Percentiles rank a stretch among this genome's conserved stretches.
Conservation (phyloP, 257 asterid genomes). For the Lantana camara region DNA sequence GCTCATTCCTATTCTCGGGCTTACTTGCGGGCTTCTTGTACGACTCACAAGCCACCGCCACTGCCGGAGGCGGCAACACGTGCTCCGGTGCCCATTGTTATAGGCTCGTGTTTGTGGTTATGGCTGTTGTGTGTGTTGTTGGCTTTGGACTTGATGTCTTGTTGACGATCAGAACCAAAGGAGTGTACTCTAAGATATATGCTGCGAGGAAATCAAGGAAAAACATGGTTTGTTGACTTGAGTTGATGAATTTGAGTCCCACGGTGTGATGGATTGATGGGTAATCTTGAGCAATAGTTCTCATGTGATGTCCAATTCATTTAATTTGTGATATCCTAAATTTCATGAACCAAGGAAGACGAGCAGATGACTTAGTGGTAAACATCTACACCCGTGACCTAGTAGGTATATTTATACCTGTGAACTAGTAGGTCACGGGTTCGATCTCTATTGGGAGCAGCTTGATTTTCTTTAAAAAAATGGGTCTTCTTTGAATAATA, state of each 20-base stretch:
- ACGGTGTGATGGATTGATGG: background rate
- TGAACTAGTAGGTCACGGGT: too few relatives aligned
- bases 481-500: too few relatives aligned
- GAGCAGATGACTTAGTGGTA: too few relatives aligned
- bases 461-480: too few relatives aligned
- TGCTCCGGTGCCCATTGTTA: slow-evolving; percentile 1
- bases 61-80: background rate
- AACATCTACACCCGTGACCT: too few relatives aligned
- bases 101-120: slow-evolving; percentile 4
- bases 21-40: background rate
- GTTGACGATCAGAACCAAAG: background rate
- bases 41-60: background rate
- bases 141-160: background rate
- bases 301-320: too few relatives aligned
- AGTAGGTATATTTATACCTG: too few relatives aligned
- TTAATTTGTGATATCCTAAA: too few relatives aligned
- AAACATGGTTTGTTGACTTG: background rate
- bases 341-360: too few relatives aligned
- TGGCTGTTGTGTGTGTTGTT: background rate
- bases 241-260: background rate
- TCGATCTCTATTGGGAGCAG: too few relatives aligned
- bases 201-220: background rate
- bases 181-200: background rate
- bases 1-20: background rate
- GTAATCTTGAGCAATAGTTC: background rate